Evolutionary conservation across 345 rosid genomes (phyloP), one percentile per base, ranked within the genome.

Genomic region (Eucalyptus victrix): DNA sequence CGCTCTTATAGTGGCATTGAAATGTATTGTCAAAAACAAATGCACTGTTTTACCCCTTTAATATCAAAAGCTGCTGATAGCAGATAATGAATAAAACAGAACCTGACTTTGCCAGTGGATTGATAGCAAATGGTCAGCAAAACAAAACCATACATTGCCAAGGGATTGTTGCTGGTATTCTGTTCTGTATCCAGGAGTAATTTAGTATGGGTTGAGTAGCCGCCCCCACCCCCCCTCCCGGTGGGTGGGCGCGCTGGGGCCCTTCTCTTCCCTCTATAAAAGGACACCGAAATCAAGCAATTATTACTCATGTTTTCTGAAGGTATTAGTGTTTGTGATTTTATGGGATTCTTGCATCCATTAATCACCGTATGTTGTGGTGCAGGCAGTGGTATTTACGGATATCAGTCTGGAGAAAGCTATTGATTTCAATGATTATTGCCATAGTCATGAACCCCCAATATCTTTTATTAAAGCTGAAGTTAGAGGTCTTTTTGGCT

Each of bases 401-500:
- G 96, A 97, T 93, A 91, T 95, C 88, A 94, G 94, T 94, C 91
- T 96, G 69, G 95, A 95, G 47, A 95, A 91, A 90, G 99, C 99
- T 86, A 91, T 95, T 32, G 97, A 98, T 89, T 95, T 96, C 65
- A 89, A 98, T 90, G 99, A 97, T 90, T 96, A 94, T 89, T 98
- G 99, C 91, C 99, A 95, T 91, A 92, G 87, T 90, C 98, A 95
- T 90, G 95, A 95, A 86, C 99, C 99, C 83, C 97, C 99, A 24
- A 96, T 98, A 44, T 90, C 98, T 91, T 98, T 98, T 91, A 93
- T 98, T 90, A 97, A 94, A 93, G 93, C 99, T 89, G 99, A 97
- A 93, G 97, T 97, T 69, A 95, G 99, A 93, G 99, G 99, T 88
- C 97, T 98, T 85, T 98, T 98, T 94, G 99, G 99, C 88, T 94